phyloP scores from a whole-genome alignment of 2,329 filamentous ascomycete species.

The Botryotinia convoluta region DNA sequence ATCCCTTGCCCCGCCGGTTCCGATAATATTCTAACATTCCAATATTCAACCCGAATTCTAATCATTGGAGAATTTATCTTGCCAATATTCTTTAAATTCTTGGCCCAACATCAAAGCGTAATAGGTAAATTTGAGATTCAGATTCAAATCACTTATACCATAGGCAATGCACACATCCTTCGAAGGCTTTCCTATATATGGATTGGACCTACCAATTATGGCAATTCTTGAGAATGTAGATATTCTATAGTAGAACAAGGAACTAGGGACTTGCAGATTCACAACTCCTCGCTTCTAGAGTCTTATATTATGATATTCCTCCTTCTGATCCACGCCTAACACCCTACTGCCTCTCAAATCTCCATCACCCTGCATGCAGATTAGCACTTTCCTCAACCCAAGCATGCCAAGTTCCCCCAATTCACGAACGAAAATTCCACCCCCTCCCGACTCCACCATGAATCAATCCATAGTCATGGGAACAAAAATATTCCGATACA shows the following conservation, averaged over 20 bases:
- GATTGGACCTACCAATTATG: neutral
- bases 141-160: neutral
- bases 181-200: neutral
- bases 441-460: neutral
- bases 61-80: neutral
- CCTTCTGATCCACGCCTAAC: neutral
- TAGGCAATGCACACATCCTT: neutral
- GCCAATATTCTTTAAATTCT: neutral
- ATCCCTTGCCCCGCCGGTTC: conserved; percentile 8
- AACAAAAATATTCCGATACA: neutral
- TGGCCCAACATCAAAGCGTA: conserved; percentile 1
- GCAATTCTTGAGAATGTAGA: conserved; percentile 1
- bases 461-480: conserved; percentile 1
- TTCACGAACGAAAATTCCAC: neutral
- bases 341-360: neutral
- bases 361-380: neutral
- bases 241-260: neutral
- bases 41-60: neutral
- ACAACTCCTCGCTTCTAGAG: neutral
- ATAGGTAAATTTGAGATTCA: neutral
- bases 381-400: neutral
- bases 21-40: neutral
- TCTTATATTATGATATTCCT: neutral
- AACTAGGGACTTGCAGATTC: neutral
- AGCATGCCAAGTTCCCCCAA: neutral